Base-by-base conservation (phyloP, 192 early-diverging fungal genomes). In the Gamsiella multidivaricata region DNA sequence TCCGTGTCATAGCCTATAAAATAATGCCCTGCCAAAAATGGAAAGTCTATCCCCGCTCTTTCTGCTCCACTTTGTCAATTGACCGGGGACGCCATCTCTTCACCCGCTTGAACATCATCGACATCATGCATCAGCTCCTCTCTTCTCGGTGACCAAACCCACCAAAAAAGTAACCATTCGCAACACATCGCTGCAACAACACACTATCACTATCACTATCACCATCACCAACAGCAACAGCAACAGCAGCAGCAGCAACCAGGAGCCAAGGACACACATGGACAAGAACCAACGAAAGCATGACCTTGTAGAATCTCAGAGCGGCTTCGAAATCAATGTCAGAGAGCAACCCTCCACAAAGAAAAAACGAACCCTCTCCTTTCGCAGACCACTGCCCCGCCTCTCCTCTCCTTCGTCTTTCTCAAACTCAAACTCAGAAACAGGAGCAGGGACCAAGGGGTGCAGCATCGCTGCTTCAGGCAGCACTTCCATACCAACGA, bases 361-460 rank as follows among this genome's bases (percentile, higher is more conserved):
- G 10, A 69, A 45, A 22, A 72, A 62, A 50, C 60, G 61, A 18
- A 47, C 43, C 25, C 18, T 72, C 37, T 72, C 69, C 6, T 54
- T 72, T 39, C 52, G 61, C 10, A 33, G 69, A 63, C 69, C 69
- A 6, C 54, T 14, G 31, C 33, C 65, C 15, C 42, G 18, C 39
- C 31, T 41, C 10, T 17, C 63, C 28, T 37, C n/a, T 8, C 6
- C 56, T 5, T 41, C 66, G 25, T 17, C 46, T 8, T 14, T 55
- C 29, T 6, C 26, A n/a, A n/a, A n/a, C n/a, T n/a, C n/a, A n/a
- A n/a, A n/a, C 20, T 33, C 58, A 17, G 28, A 5, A 8, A 11
- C 42, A 46, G 25, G 20, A 6, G 23, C 54, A 33, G 45, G 45
- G n/a, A 46, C n/a, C 17, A 14, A 46, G 5, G 12, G 45, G 39